phyloP scores from a whole-genome alignment of 2,329 filamentous ascomycete genomes.

The Fusarium verrucosum region DNA sequence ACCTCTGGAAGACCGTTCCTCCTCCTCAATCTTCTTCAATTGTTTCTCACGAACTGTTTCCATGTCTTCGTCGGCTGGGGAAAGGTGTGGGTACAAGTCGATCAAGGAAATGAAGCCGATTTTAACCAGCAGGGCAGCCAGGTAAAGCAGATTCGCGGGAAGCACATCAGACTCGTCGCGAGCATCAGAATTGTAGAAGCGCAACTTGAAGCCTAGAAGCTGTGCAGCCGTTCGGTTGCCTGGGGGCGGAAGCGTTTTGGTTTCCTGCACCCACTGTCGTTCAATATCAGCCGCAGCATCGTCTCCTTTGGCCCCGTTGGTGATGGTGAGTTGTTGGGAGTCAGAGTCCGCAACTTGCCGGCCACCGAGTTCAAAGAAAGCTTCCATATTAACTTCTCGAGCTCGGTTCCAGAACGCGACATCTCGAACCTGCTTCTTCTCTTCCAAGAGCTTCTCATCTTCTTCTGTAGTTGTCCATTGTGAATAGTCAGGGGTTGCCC shows the following conservation, averaged over 20 bases:
- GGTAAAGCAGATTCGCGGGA: slow-evolving; percentile 90
- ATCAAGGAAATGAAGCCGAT: slow-evolving; percentile 93
- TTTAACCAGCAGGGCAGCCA: slow-evolving; percentile 93
- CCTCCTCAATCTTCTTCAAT: slow-evolving; percentile 79
- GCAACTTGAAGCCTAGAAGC: slow-evolving; percentile 94
- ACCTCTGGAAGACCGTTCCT: slow-evolving; percentile 76
- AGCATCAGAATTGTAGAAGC: slow-evolving; percentile 87
- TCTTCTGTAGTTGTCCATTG: slow-evolving; percentile 73
- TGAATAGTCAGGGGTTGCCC: slow-evolving; percentile 79
- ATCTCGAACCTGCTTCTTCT: slow-evolving; percentile 73
- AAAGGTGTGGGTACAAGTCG: slow-evolving; percentile 92
- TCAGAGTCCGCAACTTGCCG: slow-evolving; percentile 71
- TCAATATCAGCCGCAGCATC: slow-evolving; percentile 65
- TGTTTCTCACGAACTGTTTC: slow-evolving; percentile 74
- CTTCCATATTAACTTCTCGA: slow-evolving; percentile 77
- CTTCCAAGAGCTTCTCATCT: slow-evolving; percentile 68
- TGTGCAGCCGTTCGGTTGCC: slow-evolving; percentile 95
- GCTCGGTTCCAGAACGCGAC: slow-evolving; percentile 81
- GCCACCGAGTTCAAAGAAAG: slow-evolving; percentile 89
- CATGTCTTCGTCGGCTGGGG: slow-evolving; percentile 87
- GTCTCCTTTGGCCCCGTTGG: slow-evolving; percentile 50
- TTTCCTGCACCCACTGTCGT: slow-evolving; percentile 80
- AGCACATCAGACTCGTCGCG: slow-evolving; percentile 79
- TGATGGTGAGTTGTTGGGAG: slow-evolving; percentile 55
- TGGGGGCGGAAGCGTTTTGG: slow-evolving; percentile 80